phyloP scores from a whole-genome alignment of 768 basidiomycete genomes.

The Termitomyces sp. region DNA sequence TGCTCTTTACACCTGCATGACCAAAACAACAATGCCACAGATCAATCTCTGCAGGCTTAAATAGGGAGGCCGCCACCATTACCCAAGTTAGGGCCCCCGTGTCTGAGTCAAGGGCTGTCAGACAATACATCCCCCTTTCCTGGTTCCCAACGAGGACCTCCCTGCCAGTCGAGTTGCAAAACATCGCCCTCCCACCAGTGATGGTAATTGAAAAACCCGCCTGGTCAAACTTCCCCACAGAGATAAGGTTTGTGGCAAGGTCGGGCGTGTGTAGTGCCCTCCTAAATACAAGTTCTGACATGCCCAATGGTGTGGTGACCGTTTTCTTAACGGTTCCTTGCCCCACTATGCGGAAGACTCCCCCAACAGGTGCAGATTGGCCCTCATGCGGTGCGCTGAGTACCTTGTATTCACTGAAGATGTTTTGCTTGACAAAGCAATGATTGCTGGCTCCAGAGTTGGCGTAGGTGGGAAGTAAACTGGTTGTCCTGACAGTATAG shows the following conservation, averaged over 20 bases:
- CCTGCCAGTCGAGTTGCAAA: neutral
- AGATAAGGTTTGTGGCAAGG: no score
- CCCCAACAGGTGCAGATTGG: neutral
- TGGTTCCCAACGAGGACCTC: neutral
- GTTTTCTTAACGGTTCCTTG: no score
- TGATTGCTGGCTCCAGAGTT: no score
- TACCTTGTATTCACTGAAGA: no score
- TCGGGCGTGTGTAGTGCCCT: neutral
- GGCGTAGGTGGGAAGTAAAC: no score
- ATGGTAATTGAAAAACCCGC: neutral
- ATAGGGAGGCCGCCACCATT: neutral
- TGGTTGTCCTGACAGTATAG: no score
- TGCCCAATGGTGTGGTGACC: neutral
- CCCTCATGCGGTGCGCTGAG: no score
- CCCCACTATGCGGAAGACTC: neutral
- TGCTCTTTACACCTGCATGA: neutral
- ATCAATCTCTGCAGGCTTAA: neutral
- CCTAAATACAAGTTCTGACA: neutral
- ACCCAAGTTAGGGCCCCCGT: neutral
- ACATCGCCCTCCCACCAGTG: neutral
- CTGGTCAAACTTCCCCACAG: neutral
- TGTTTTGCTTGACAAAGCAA: no score
- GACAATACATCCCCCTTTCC: neutral
- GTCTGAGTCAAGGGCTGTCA: neutral
- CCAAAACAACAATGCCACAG: neutral